Conservation (phyloP, 2,329 filamentous ascomycete species). For the Lecanoromycetidae sp. region DNA sequence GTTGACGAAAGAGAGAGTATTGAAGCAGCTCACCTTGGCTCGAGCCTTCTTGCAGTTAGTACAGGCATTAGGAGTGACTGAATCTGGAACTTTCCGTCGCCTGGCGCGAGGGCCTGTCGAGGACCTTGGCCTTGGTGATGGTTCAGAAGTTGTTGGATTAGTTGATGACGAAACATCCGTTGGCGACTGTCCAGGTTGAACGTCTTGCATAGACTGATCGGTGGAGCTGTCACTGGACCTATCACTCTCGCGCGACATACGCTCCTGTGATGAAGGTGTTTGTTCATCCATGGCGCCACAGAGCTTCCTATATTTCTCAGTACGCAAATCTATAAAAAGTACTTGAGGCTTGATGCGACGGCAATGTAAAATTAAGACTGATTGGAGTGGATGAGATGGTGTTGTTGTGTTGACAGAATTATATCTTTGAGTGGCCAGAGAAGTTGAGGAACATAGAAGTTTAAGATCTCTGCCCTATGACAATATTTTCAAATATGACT, state of each 20-base stretch:
- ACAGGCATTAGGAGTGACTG: slow-evolving; percentile 27
- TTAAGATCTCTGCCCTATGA: no score
- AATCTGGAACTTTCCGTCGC: slow-evolving; percentile 24
- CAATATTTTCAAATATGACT: no score
- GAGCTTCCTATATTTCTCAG: not conserved
- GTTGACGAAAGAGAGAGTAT: not conserved
- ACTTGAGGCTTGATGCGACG: no score
- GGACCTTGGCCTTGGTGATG: not conserved
- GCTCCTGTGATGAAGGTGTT: not conserved
- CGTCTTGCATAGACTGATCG: not conserved
- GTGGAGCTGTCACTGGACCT: slow-evolving; percentile 1
- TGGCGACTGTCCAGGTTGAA: no score
- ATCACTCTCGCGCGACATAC: not conserved
- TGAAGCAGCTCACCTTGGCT: slow-evolving; percentile 25
- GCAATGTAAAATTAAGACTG: no score
- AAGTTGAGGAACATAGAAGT: no score
- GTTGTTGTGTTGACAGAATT: no score
- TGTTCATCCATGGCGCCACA: not conserved
- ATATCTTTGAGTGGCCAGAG: no score
- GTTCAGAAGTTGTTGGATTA: not conserved
- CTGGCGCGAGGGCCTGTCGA: not conserved
- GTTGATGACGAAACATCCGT: not conserved
- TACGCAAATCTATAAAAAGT: no score
- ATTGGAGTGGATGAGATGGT: not conserved
- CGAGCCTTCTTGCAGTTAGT: slow-evolving; percentile 27